Base-by-base conservation (phyloP, 495 filamentous ascomycete genomes). In the Aspergillus coremiiformis region DNA sequence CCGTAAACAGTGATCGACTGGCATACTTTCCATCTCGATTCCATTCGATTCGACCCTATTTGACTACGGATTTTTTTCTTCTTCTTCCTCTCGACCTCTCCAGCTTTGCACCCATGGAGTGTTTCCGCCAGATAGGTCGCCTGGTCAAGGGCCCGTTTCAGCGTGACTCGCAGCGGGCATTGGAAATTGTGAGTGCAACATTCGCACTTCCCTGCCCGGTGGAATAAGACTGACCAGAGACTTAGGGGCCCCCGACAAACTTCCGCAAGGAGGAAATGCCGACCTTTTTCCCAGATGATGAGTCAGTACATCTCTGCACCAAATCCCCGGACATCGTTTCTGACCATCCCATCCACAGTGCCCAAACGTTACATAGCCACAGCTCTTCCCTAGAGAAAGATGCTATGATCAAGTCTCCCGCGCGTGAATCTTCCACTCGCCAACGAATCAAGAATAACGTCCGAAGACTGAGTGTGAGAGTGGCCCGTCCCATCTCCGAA, bases 211-310 rank as follows among this genome's bases (percentile, higher is more conserved):
- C 19, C 10, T 19, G 8, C 22, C 21, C n/a, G n/a, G 8, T 0
- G 35, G 21, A n/a, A 9, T 3, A 15, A 21, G 47, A 6, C 20
- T 15, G 14, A 27, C 43, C 24, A 26, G 17, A 39, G 5, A 41
- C 21, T 27, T 48, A 76, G 73, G 70, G 71, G 11, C 69, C 63
- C 39, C 73, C 73, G 11, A 76, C 67, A 20, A 64, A 76, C 44
- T 76, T 76, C 51, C 63, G 73, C 35, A 74, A 72, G 55, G 73
- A 76, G 63, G 68, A 74, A 44, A 37, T 68, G 43, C 67, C 71
- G 26, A 56, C 66, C 5, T 72, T 62, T 47, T 69, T 73, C 56
- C 60, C 60, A 23, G 73, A 73, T 61, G 70, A 68, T 54, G 73
- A 74, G 73, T 76, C 55, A 66, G 71, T 71, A 27, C 42, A 54